These are phyloP conservation scores for Phoma sp. DNA, from an alignment of 2,329 filamentous ascomycete genomes.

Conservation along the genomic window DNA sequence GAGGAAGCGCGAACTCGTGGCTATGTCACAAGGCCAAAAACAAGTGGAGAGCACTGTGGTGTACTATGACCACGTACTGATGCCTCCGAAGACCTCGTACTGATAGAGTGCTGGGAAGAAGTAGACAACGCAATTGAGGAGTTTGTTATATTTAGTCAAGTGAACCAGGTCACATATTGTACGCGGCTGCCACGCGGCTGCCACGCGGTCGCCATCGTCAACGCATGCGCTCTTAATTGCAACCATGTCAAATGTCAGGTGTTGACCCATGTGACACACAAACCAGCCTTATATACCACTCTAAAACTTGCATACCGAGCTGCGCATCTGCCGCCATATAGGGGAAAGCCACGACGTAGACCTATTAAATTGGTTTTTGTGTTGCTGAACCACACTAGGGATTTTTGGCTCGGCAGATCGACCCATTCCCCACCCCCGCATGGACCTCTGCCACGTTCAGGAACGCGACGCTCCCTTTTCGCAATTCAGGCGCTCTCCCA, in stretches of 20 bases:
- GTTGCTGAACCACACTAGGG: not conserved
- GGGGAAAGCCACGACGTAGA: not conserved
- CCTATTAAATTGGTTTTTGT: not conserved
- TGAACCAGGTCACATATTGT: not conserved
- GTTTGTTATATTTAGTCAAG: not conserved
- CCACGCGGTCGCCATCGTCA: not conserved
- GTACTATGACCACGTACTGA: not conserved
- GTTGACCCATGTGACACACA: not conserved
- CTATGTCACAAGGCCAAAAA: not conserved
- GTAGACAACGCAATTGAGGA: not conserved
- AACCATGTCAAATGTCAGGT: too few species aligned
- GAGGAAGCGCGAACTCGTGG: too few species aligned
- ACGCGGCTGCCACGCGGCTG: not conserved
- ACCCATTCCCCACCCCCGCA: conserved; percentile 8
- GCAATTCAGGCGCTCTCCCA: conserved; percentile 6
- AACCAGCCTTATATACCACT: not conserved
- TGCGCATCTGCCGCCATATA: not conserved
- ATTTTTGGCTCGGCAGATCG: conserved; percentile 10
- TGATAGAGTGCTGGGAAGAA: not conserved
- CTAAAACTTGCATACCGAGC: not conserved
- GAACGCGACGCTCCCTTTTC: conserved; percentile 8
- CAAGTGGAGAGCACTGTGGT: not conserved
- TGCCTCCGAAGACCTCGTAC: not conserved
- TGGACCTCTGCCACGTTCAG: conserved; percentile 10
- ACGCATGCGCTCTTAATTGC: not conserved